Evolutionary conservation across 2,329 filamentous ascomycete genomes (phyloP).

Genomic region (Hyphodiscus sp.): DNA sequence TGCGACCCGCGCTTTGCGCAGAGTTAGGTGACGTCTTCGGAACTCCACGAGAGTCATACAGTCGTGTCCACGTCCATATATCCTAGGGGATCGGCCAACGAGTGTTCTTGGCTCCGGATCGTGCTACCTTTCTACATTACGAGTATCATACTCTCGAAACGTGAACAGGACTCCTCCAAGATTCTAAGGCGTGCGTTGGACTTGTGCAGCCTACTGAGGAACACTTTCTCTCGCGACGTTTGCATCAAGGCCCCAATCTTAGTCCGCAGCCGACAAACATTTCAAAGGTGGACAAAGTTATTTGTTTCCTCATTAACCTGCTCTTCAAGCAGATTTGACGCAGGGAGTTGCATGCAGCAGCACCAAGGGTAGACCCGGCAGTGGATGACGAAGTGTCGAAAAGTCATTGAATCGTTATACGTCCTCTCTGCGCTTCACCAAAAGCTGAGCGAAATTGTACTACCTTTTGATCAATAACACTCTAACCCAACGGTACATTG

Average conservation of each 20-base stretch:
- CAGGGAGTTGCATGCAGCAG: conserved; percentile 24
- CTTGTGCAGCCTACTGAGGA: conserved; percentile 4
- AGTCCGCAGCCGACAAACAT: background rate
- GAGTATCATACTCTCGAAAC: conserved; percentile 5
- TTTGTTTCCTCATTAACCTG: background rate
- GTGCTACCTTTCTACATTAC: conserved; percentile 10
- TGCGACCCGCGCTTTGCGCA: conserved; percentile 14
- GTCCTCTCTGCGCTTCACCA: conserved; percentile 14
- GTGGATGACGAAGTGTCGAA: conserved; percentile 20
- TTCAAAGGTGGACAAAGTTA: conserved; percentile 1
- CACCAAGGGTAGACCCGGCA: conserved; percentile 26
- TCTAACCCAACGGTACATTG: background rate
- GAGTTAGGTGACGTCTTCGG: background rate
- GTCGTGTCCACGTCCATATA: conserved; percentile 3
- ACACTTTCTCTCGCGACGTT: conserved; percentile 6
- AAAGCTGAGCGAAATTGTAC: conserved; percentile 13
- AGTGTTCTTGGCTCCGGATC: conserved; percentile 12
- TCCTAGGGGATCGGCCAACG: conserved; percentile 11
- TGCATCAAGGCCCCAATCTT: conserved; percentile 6
- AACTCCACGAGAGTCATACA: background rate
- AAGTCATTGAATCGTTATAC: conserved; percentile 22
- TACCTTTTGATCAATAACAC: conserved; percentile 49
- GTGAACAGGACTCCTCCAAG: background rate
- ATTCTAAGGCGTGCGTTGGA: conserved; percentile 14
- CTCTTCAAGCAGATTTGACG: conserved; percentile 15